A percentile compares a stretch with the other conserved stretches of the same genome.
These are phyloP conservation scores for Kluyveromyces marxianus DNA, from an alignment of 1,139 yeast species.

Conservation along the genomic window DNA sequence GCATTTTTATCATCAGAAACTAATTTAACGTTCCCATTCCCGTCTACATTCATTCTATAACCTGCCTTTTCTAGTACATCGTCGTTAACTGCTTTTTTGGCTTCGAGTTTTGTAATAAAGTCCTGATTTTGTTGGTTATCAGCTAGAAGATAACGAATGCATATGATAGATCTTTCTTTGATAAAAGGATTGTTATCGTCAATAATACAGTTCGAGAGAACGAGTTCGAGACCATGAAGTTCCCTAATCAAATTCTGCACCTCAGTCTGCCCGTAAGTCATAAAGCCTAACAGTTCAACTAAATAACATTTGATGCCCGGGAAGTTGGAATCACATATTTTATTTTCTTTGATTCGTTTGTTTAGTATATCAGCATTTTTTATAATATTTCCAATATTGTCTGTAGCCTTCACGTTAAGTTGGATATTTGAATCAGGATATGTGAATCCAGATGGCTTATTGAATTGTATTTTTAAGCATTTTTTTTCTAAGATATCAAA, in stretches of 20 bases:
- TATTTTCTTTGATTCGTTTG: constrained; percentile 17
- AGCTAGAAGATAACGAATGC: constrained; percentile 60
- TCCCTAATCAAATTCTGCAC: constrained; percentile 65
- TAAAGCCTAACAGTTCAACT: constrained; percentile 52
- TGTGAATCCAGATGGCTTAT: constrained; percentile 18
- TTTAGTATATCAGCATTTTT: constrained; percentile 12
- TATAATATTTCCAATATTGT: constrained; percentile 26
- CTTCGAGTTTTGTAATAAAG: constrained; percentile 60
- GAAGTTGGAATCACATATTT: constrained; percentile 35
- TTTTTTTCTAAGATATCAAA: constrained; percentile 45
- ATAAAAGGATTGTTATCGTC: constrained; percentile 86
- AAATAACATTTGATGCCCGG: constrained; percentile 56
- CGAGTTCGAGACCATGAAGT: constrained; percentile 58
- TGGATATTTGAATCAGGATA: constrained; percentile 5
- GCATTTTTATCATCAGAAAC: background rate
- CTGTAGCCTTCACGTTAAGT: constrained; percentile 25
- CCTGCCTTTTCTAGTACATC: constrained; percentile 50
- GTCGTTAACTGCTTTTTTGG: constrained; percentile 44
- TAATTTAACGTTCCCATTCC: constrained; percentile 43
- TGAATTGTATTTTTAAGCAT: constrained; percentile 31
- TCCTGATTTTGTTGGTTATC: constrained; percentile 63
- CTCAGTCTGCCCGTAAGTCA: constrained; percentile 43
- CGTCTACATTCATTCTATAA: constrained; percentile 46
- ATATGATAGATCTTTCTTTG: constrained; percentile 75
- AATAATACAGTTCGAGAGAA: constrained; percentile 74